Evolutionary conservation across 768 basidiomycete genomes (phyloP).

Genomic region (Neoboletus brunneissimus): DNA sequence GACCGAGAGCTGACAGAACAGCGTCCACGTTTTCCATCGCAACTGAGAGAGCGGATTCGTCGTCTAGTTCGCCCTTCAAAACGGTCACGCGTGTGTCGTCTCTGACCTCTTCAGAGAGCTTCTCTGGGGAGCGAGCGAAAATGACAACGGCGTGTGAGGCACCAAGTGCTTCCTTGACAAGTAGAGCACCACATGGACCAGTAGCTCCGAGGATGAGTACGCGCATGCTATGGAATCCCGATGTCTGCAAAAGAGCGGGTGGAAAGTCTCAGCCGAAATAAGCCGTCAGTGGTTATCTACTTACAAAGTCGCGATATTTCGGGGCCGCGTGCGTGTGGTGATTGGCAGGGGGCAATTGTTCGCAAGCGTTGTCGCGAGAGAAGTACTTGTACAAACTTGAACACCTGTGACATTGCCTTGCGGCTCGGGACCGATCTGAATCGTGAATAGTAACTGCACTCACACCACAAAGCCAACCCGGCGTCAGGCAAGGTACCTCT

Average conservation of each 20-base stretch:
- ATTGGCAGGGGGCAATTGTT: not conserved
- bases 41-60: constrained; percentile 45
- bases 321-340: not conserved
- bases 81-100: constrained; percentile 46
- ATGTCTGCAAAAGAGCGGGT: not conserved
- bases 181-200: constrained; percentile 54
- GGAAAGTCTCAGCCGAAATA: not conserved
- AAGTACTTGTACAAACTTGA: not conserved
- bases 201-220: constrained; percentile 71
- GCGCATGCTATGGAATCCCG: constrained; percentile 35
- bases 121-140: constrained; percentile 63
- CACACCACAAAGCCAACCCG: not conserved
- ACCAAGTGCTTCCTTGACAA: constrained; percentile 54
- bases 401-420: not conserved
- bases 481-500: not conserved
- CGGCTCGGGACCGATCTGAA: not conserved
- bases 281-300: not conserved
- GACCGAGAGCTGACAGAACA: constrained; percentile 68
- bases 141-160: constrained; percentile 49
- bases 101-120: constrained; percentile 51
- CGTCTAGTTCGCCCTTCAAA: constrained; percentile 54
- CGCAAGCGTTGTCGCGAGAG: not conserved
- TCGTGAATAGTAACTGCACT: not conserved
- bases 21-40: constrained; percentile 59
- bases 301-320: not conserved